These are phyloP conservation scores for Apophysomyces trapeziformis DNA, from an alignment of 371 early-diverging fungal species.

Conservation along the genomic window DNA sequence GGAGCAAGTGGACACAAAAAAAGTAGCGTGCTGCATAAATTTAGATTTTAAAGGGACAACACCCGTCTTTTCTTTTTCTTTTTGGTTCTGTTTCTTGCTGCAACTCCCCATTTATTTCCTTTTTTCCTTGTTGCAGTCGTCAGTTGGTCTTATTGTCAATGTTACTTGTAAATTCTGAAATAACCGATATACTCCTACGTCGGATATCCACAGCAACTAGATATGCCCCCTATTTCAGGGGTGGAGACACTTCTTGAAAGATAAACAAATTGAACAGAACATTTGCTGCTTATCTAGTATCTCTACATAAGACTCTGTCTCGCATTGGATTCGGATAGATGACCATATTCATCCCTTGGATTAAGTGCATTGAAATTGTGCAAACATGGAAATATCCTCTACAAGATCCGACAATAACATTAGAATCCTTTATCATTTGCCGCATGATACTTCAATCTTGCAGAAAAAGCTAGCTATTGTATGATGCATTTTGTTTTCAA, in stretches of 20 bases:
- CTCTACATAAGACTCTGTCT: no score
- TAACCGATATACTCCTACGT: constrained; percentile 2
- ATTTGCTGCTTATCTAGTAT: not conserved
- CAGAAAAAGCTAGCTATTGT: no score
- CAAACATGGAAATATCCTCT: no score
- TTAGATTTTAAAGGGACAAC: constrained; percentile 6
- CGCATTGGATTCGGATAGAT: no score
- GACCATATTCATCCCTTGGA: no score
- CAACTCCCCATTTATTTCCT: not conserved
- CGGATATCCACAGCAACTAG: constrained; percentile 7
- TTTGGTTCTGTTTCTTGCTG: constrained; percentile 2
- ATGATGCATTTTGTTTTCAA: no score
- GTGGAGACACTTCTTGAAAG: not conserved
- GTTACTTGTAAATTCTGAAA: constrained; percentile 4
- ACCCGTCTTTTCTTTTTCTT: not conserved
- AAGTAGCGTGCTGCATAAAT: not conserved
- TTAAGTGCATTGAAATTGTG: no score
- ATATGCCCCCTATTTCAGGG: not conserved
- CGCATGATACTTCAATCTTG: no score
- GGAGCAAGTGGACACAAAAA: not conserved
- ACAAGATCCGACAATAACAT: no score
- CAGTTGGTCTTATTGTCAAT: constrained; percentile 9
- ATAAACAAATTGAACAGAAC: not conserved
- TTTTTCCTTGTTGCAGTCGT: not conserved
- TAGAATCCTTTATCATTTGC: no score